Base-by-base conservation (phyloP, 176 grass and related monocot species). In the Paspalum vaginatum region DNA sequence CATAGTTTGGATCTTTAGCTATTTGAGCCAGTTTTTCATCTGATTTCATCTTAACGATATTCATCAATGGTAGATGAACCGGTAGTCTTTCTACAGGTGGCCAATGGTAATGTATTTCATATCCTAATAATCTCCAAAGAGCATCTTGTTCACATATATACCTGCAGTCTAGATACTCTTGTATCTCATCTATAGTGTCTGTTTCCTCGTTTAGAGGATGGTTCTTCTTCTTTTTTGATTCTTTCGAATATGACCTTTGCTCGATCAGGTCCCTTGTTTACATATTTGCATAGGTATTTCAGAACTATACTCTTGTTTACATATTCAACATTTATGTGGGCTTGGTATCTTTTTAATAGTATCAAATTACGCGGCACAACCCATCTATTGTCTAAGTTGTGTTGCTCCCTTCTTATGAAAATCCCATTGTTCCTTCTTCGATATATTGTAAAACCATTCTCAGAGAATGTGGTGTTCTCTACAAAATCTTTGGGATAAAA, bases 301-400 rank as follows among this genome's bases (percentile, higher is more conserved):
- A 68, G 6, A 22, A 68, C n/a, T 46, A 9, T 46, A 45, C 65
- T 75, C 9, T 60, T 59, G 1, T 75, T 75, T 0, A 5, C 44
- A 22, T 43, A 75, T 17, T 75, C 54, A 8, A 75, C 72, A 75
- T 75, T 60, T 10, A 75, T 75, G 9, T 60, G 72, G 5, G 54
- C 72, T 15, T 75, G 38, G 9, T 60, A 75, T 24, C 45, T 75
- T 22, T 75, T 75, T 0, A 60, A 22, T 1, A 75, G 9, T 0
- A 10, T 0, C 9, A 60, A 8, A 24, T 75, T 75, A 2, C 60
- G 16, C 6, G 72, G 54, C 0, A 75, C 54, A 44, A 75, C 54
- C 54, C 38, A 75, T 60, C 20, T 59, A 17, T 45, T 75, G 1
- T 68, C 41, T 7, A 68, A 10, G 4, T 68, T 68, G 10, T 14